A percentile compares a stretch with the other conserved stretches of the same genome.
Conservation (phyloP, 768 basidiomycete species). For the Suillus decipiens region DNA sequence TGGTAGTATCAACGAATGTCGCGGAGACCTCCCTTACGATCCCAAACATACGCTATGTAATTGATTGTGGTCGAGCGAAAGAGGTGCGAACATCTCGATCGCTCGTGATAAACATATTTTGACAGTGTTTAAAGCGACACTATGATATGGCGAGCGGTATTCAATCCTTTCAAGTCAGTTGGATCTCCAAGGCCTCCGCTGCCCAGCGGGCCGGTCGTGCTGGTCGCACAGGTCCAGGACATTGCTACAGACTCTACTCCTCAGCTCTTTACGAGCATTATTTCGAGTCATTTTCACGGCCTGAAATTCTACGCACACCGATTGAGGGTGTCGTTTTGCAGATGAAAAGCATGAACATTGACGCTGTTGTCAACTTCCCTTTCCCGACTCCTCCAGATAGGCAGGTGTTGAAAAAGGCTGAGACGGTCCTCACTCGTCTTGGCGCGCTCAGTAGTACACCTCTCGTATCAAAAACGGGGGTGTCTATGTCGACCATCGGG, state of each 20-base stretch:
- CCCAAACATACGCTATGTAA: constrained; percentile 96
- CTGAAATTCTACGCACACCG: constrained; percentile 93
- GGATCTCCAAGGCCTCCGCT: constrained; percentile 95
- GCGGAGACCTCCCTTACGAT: constrained; percentile 98
- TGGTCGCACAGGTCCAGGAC: constrained; percentile 96
- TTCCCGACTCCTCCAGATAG: constrained; percentile 96
- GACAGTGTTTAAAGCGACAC: constrained; percentile 54
- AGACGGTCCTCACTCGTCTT: constrained; percentile 75
- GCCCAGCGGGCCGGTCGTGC: constrained; percentile 95
- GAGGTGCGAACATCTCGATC: constrained; percentile 53
- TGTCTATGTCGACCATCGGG: constrained; percentile 35
- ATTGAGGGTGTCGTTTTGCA: constrained; percentile 96
- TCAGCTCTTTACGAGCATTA: constrained; percentile 93
- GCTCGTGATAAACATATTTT: background rate
- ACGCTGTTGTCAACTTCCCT: constrained; percentile 94
- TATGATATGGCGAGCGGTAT: constrained; percentile 83
- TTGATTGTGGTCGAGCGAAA: constrained; percentile 94
- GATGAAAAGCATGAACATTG: constrained; percentile 99
- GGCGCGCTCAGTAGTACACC: constrained; percentile 66
- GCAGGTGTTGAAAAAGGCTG: constrained; percentile 71
- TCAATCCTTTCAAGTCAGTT: constrained; percentile 89
- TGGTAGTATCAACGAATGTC: constrained; percentile 94
- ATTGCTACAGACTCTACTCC: constrained; percentile 97
- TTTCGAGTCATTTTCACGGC: constrained; percentile 83
- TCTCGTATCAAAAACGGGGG: constrained; percentile 22